Base-by-base conservation (phyloP, 192 early-diverging fungal species). In the Coemansia sp. region DNA sequence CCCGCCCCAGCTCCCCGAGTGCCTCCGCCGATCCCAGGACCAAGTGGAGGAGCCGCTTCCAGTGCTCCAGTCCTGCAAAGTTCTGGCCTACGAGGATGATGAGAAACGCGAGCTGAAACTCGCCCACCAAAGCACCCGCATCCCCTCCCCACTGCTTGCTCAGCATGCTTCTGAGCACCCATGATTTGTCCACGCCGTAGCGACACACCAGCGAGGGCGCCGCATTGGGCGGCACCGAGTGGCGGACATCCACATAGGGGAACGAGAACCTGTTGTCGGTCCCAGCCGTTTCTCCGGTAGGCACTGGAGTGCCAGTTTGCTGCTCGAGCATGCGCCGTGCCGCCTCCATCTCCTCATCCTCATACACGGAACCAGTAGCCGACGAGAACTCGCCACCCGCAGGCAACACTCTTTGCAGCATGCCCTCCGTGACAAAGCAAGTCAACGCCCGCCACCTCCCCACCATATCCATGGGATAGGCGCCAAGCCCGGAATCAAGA, bases 101-200 rank as follows among this genome's bases (percentile, higher is more conserved):
- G 6, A 94, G 72, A 70, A 93, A 97, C 6, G 91, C 73, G 6
- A 97, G 78, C 72, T 95, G 89, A 36, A 97, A 61, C 69, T 97
- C 95, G 35, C 89, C 95, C 5, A 97, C 72, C 37, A 92, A 50
- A 1, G 72, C 59, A 37, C 66, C 77, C 28, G 52, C 31, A 77
- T 77, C 68, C 83, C 85, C 84, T 36, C 37, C 0, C 52, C 36
- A 61, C 25, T 23, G 3, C 3, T 28, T 26, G 6, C 10, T 0
- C 3, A 74, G 41, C 2, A 55, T 33, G 0, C 13, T 52, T 4
- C 61, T 56, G 43, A 94, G 74, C 28, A 97, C 84, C 88, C 90
- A 97, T 35, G 89, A 89, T 73, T 96, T 96, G 84, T 99, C 97
- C 28, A 87, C 65, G 72, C 89, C 92, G 82, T 93, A 95, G 57